These are phyloP conservation scores for Dimocarpus longan DNA, from an alignment of 345 rosid genomes.

Conservation along the genomic window DNA sequence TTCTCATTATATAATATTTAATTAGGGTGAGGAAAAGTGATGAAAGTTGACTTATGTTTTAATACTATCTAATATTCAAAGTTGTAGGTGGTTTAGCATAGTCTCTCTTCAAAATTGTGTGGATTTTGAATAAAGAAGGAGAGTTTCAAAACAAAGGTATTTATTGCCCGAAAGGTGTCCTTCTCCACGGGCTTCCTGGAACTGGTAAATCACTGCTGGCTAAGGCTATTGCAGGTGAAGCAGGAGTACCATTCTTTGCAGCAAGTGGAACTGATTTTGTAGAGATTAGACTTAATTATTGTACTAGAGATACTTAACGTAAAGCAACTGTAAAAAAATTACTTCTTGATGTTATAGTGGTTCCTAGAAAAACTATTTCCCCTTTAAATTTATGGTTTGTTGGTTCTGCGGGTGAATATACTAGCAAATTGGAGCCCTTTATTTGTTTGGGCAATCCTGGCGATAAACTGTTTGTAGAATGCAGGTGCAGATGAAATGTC, in stretches of 20 bases:
- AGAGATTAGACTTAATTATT: slow-evolving; percentile 52
- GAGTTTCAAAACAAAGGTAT: slow-evolving; percentile 91
- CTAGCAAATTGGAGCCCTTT: background rate
- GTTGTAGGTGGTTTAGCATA: too few relatives aligned
- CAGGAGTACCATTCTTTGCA: slow-evolving; percentile 95
- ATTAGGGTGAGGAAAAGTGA: too few relatives aligned
- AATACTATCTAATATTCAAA: too few relatives aligned
- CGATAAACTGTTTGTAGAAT: background rate
- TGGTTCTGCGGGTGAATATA: background rate
- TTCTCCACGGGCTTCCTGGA: slow-evolving; percentile 96
- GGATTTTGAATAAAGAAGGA: slow-evolving; percentile 85
- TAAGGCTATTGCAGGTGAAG: slow-evolving; percentile 99
- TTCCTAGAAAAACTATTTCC: background rate
- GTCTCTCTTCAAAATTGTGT: slow-evolving; percentile 50
- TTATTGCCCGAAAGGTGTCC: slow-evolving; percentile 97
- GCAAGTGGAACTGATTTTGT: slow-evolving; percentile 98
- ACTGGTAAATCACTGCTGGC: slow-evolving; percentile 96
- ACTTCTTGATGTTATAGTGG: background rate
- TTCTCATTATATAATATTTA: too few relatives aligned
- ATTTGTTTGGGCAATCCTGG: slow-evolving; percentile 20
- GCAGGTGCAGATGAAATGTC: background rate
- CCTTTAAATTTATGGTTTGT: background rate
- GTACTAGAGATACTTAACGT: slow-evolving; percentile 18
- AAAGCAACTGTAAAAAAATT: background rate
- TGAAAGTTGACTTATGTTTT: too few relatives aligned